Percentiles rank a stretch among this genome's conserved stretches.
These are phyloP conservation scores for Mortierella sp. DNA, from an alignment of 371 early-diverging fungal genomes.

Conservation along the genomic window DNA sequence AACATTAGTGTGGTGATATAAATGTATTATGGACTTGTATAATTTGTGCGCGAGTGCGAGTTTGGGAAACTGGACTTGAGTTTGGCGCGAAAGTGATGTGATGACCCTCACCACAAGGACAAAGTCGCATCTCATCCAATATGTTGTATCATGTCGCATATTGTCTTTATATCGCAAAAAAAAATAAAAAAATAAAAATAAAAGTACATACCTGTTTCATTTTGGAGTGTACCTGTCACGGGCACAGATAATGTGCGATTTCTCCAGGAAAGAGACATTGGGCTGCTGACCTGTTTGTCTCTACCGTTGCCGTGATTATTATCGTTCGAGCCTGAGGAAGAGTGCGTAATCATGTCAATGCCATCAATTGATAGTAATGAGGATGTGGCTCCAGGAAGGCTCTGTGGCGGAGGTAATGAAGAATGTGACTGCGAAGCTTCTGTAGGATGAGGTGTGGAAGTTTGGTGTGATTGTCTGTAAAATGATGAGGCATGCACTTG, in stretches of 20 bases:
- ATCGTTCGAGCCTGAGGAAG: background rate
- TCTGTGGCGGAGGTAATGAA: background rate
- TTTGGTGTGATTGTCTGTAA: conserved; percentile 9
- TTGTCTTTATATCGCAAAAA: too few relatives aligned
- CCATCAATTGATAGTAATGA: background rate
- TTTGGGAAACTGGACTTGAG: background rate
- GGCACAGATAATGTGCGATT: conserved; percentile 14
- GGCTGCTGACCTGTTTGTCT: background rate
- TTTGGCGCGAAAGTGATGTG: background rate
- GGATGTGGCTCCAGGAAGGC: background rate
- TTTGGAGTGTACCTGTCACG: background rate
- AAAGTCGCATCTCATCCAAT: background rate
- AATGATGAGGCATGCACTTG: background rate
- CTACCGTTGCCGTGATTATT: background rate
- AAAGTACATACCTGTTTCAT: conserved; percentile 13
- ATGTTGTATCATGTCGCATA: too few relatives aligned
- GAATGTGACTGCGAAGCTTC: conserved; percentile 12
- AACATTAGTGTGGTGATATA: background rate
- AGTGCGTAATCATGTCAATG: background rate
- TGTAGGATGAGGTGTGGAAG: background rate
- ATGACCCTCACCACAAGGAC: background rate
- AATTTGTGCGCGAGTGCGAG: conserved; percentile 22
- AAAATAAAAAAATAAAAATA: too few relatives aligned
- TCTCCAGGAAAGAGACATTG: background rate
- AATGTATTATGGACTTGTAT: background rate